Conservation (phyloP, 2,329 filamentous ascomycete species). For the Teratosphaeria viscida region DNA sequence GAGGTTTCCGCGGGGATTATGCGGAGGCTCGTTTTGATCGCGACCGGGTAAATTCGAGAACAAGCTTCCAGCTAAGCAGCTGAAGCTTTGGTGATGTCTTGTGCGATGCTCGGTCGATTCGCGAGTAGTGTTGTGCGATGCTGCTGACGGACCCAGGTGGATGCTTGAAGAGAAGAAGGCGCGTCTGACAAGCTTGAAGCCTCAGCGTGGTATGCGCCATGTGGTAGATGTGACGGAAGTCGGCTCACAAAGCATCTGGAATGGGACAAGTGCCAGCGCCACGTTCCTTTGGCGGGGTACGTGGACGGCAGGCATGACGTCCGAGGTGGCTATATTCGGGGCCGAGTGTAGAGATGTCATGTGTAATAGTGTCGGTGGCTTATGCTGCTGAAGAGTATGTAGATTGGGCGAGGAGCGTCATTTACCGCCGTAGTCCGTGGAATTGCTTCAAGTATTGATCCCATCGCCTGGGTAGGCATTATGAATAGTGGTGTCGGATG, state of each 20-base stretch:
- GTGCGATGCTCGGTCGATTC: neutral
- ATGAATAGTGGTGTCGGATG: too few relatives aligned
- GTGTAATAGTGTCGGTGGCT: neutral
- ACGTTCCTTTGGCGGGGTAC: neutral
- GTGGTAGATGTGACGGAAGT: neutral
- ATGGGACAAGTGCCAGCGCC: neutral
- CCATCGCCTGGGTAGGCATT: too few relatives aligned
- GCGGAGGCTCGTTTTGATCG: neutral
- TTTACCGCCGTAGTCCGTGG: neutral
- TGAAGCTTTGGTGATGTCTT: neutral
- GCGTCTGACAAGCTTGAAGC: neutral
- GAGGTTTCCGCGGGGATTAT: neutral
- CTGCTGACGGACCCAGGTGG: neutral
- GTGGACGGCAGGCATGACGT: neutral
- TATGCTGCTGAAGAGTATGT: neutral
- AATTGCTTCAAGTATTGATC: too few relatives aligned
- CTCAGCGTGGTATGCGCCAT: neutral
- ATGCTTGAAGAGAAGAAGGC: neutral
- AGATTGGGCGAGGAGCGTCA: neutral
- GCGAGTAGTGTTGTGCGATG: neutral
- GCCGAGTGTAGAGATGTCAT: neutral
- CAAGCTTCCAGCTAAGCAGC: neutral
- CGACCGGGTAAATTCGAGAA: neutral
- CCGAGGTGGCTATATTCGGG: neutral
- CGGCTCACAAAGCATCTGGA: neutral